Evolutionary conservation across 192 early-diverging fungal genomes (phyloP), one percentile per base, ranked within the genome.

Genomic region (Coemansia sp.): DNA sequence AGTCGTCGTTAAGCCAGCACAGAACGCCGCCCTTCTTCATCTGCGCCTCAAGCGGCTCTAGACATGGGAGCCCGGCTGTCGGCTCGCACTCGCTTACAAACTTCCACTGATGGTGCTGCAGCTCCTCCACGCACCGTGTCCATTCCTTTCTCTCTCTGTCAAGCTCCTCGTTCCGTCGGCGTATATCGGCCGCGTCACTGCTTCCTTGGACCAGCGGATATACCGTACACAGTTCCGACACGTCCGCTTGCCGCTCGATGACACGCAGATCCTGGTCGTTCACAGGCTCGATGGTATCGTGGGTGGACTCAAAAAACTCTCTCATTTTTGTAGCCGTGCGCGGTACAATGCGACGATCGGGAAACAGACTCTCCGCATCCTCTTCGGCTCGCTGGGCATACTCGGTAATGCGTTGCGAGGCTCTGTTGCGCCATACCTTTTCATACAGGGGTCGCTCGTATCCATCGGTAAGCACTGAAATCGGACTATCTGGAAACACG

Each of bases 251-350:
- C 38, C 68, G 70, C 22, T 25, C 68, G 45, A 76, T 68, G 46
- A 57, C 63, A 39, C 42, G 57, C 38, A 71, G 9, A 9, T 72
- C 79, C n/a, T 64, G 38, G 2, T 14, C 58, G 17, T 39, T 45
- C 9, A 71, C 45, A 19, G 42, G 13, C 46, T 69, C 75, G n/a
- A 22, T 37, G 11, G 50, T 51, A 20, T 82, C 75, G 55, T 83
- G 80, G 10, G 72, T 25, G 6, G 59, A 17, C 49, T 48, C 41
- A n/a, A 74, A 25, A 40, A 83, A 83, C 14, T 13, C 41, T 14
- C 61, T 66, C 90, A 90, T 92, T 17, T 86, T 87, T n/a, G 80
- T 70, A 5, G 84, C 69, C 1, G 85, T 88, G 58, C 90, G 79
- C 38, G 65, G 65, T 5, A 87, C 38, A n/a, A 84, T 85, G 5